Evolutionary conservation across 2,329 filamentous ascomycete species (phyloP).

Genomic region (Hymenoscyphus fraxineus): DNA sequence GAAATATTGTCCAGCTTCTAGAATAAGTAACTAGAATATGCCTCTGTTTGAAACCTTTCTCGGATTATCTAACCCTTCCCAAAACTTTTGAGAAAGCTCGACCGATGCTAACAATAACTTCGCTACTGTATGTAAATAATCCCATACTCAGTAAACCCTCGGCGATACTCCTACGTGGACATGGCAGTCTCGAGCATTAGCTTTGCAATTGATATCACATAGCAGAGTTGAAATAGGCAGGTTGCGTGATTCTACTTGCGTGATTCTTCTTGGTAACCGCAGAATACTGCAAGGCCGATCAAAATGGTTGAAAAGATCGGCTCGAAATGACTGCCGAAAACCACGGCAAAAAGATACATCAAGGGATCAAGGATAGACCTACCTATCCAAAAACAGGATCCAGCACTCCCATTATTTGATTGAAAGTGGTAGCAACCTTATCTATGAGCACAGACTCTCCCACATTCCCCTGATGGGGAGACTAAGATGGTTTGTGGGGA

Average conservation of each 20-base stretch:
- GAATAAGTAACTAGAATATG: no score
- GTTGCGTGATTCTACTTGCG: background rate
- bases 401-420: background rate
- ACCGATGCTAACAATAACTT: no score
- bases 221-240: background rate
- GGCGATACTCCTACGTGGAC: background rate
- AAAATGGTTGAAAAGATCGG: background rate
- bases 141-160: no score
- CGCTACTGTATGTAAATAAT: background rate
- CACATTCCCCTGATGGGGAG: background rate
- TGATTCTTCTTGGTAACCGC: background rate
- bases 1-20: no score
- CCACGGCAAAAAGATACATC: background rate
- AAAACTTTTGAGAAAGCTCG: no score
- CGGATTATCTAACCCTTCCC: no score
- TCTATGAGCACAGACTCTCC: background rate
- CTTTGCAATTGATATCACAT: background rate
- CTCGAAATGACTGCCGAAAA: background rate
- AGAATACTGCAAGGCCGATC: background rate
- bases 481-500: background rate
- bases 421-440: background rate
- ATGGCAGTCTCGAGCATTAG: background rate
- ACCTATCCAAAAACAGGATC: background rate
- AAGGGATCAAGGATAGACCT: background rate
- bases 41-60: no score